These are phyloP conservation scores for Phalaenopsis aphrodite DNA, from an alignment of 106 monocot genomes.

Conservation along the genomic window DNA sequence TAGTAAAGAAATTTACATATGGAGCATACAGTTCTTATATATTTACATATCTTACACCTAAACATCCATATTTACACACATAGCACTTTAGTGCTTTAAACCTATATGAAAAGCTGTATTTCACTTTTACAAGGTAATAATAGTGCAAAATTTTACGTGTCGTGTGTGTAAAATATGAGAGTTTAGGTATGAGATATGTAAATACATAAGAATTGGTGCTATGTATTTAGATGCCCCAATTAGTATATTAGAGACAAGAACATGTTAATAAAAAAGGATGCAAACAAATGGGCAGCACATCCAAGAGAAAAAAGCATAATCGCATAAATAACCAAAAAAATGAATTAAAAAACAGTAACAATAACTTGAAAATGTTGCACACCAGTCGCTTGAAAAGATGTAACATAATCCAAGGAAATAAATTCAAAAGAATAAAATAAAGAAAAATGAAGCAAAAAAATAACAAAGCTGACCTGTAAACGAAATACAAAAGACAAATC, in stretches of 20 bases:
- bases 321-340: not conserved
- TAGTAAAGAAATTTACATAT: too few species aligned
- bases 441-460: slow-evolving; percentile 5
- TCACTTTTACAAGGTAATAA: too few species aligned
- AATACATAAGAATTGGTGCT: too few species aligned
- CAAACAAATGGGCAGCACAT: not conserved
- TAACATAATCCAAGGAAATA: not conserved
- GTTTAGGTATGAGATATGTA: too few species aligned
- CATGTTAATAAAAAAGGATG: not conserved
- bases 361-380: not conserved
- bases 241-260: not conserved
- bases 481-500: slow-evolving; percentile 96
- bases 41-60: too few species aligned
- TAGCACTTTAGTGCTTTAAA: too few species aligned
- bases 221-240: too few species aligned
- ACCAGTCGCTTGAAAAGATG: not conserved
- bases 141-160: too few species aligned
- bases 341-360: not conserved
- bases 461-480: slow-evolving; percentile 54
- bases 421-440: not conserved
- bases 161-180: too few species aligned
- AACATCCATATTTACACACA: too few species aligned
- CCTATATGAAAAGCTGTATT: too few species aligned
- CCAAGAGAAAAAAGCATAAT: not conserved
- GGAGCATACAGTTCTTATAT: too few species aligned